phyloP scores from a whole-genome alignment of 495 filamentous ascomycete species.

The Filosporella fistucella region DNA sequence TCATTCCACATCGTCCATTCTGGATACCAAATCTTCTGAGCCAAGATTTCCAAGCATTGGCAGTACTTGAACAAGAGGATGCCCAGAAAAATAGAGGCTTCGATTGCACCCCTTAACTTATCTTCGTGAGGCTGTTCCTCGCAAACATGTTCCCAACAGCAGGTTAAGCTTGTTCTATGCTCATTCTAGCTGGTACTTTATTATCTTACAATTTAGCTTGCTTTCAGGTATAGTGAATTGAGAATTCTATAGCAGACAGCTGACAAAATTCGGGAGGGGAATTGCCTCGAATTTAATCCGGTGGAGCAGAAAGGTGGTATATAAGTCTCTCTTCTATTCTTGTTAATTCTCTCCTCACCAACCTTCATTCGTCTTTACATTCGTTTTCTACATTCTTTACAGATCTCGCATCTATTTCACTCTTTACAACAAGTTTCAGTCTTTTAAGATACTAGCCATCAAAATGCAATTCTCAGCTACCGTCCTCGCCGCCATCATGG shows the following conservation, averaged over 20 bases:
- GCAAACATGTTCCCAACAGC: too few relatives aligned
- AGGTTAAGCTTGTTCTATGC: too few relatives aligned
- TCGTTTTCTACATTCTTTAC: slow-evolving; percentile 9
- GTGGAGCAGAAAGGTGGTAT: not conserved
- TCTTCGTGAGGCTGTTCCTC: too few relatives aligned
- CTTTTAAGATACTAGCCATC: slow-evolving; percentile 3
- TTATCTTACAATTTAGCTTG: not conserved
- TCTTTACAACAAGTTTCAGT: not conserved
- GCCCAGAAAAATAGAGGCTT: too few relatives aligned
- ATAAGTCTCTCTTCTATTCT: not conserved
- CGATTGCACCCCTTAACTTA: too few relatives aligned
- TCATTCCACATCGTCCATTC: not conserved
- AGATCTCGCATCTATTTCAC: slow-evolving; percentile 4
- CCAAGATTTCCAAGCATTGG: not conserved
- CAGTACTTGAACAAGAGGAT: too few relatives aligned
- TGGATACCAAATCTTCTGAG: not conserved
- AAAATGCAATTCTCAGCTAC: slow-evolving; percentile 12
- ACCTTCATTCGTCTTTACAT: not conserved
- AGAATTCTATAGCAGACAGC: not conserved
- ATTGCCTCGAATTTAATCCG: not conserved
- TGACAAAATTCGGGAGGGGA: not conserved
- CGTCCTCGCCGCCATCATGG: slow-evolving; percentile 6
- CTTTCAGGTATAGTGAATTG: not conserved
- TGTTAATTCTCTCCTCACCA: not conserved
- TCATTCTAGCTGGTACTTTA: too few relatives aligned